These are phyloP conservation scores for Lactifluus rugatus DNA, from an alignment of 768 basidiomycete genomes.

Conservation along the genomic window DNA sequence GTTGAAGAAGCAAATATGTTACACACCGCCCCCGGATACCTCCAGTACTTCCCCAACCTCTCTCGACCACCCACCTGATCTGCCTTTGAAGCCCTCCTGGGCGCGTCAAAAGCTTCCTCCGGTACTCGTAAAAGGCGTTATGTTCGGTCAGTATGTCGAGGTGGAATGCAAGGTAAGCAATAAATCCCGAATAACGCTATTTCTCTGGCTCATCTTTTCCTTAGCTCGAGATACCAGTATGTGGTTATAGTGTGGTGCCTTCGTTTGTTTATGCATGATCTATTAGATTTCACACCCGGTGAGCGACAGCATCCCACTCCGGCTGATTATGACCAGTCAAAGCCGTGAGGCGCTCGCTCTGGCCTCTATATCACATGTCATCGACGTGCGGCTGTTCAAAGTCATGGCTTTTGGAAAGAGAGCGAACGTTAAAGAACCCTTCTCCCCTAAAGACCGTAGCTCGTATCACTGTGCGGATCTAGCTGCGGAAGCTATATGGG, in stretches of 20 bases:
- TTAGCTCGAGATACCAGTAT: constrained; percentile 7
- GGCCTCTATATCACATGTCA: too few relatives aligned
- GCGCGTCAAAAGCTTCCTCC: neutral
- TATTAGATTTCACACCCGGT: neutral
- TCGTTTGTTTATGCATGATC: neutral
- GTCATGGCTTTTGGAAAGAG: constrained; percentile 11
- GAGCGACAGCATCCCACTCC: constrained; percentile 6
- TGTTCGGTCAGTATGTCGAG: neutral
- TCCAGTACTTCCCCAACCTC: neutral
- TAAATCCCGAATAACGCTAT: neutral
- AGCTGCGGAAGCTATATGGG: constrained; percentile 7
- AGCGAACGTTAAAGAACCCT: neutral
- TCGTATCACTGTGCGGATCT: constrained; percentile 1
- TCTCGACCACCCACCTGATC: neutral
- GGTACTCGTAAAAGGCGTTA: constrained; percentile 6
- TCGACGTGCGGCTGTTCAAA: constrained; percentile 12
- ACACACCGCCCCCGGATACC: neutral
- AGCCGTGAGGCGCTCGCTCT: constrained; percentile 2
- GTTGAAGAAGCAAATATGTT: neutral
- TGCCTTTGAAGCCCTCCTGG: neutral
- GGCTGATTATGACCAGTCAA: constrained; percentile 6
- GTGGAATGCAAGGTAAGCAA: constrained; percentile 14
- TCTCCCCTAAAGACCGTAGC: neutral
- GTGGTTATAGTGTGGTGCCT: neutral
- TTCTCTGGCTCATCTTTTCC: neutral